These are phyloP conservation scores for Candida dubliniensis DNA, from an alignment of 1,139 yeast species.

Conservation along the genomic window DNA sequence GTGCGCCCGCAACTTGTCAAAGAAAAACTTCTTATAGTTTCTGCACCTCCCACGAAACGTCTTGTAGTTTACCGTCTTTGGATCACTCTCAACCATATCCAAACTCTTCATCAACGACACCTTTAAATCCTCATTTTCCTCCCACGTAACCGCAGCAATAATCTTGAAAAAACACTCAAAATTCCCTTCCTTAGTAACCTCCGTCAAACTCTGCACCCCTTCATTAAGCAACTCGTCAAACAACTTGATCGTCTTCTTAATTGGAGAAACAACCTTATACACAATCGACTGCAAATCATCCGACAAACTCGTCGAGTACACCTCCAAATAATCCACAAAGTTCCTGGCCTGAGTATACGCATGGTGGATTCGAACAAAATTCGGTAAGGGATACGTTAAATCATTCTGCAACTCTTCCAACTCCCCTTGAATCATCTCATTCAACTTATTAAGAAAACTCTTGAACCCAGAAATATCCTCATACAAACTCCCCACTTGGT, in stretches of 20 bases:
- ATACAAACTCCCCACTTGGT: constrained; percentile 65
- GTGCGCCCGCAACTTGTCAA: constrained; percentile 57
- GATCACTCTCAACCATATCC: constrained; percentile 22
- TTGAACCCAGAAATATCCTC: constrained; percentile 61
- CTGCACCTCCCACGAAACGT: constrained; percentile 49
- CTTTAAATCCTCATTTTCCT: constrained; percentile 74
- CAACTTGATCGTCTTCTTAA: constrained; percentile 47
- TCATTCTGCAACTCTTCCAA: constrained; percentile 48
- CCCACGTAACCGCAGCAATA: constrained; percentile 76
- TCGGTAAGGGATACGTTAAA: constrained; percentile 58
- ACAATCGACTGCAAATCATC: constrained; percentile 75
- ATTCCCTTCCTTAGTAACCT: constrained; percentile 68
- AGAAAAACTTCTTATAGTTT: constrained; percentile 65
- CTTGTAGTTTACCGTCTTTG: constrained; percentile 28
- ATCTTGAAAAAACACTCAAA: constrained; percentile 65
- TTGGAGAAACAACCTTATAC: constrained; percentile 55
- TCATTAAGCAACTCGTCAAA: constrained; percentile 69
- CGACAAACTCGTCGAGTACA: constrained; percentile 53
- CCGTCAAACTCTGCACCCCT: constrained; percentile 64
- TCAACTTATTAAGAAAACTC: constrained; percentile 49
- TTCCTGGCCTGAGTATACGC: constrained; percentile 70
- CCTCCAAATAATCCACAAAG: constrained; percentile 70
- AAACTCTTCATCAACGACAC: constrained; percentile 52
- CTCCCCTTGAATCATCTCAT: constrained; percentile 54
- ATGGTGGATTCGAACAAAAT: constrained; percentile 67